Conservation (phyloP, 2,329 filamentous ascomycete genomes). For the Fusarium phyllophilum region DNA sequence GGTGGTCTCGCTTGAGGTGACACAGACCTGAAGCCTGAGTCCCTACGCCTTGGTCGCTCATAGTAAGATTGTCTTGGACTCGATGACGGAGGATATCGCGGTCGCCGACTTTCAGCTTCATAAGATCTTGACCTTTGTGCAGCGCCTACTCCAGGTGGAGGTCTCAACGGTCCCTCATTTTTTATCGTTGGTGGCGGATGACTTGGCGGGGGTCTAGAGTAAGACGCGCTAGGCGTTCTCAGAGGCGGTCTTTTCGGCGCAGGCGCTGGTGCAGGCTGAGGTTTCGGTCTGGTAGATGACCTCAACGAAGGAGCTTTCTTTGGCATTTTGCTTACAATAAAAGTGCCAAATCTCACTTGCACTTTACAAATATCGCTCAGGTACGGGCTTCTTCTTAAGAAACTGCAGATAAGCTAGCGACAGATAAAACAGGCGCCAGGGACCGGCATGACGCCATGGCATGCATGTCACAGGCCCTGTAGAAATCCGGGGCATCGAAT, state of each 20-base stretch:
- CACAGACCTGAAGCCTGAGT: slow-evolving; percentile 27
- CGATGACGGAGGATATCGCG: slow-evolving; percentile 9
- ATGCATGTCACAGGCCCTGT: slow-evolving; percentile 21
- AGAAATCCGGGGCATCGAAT: slow-evolving; percentile 26
- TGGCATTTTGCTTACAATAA: slow-evolving; percentile 22
- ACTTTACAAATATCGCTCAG: background rate
- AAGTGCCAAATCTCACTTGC: background rate
- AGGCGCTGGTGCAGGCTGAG: slow-evolving; percentile 18
- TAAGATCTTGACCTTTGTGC: slow-evolving; percentile 35
- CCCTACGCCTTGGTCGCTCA: slow-evolving; percentile 16
- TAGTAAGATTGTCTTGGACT: slow-evolving; percentile 27
- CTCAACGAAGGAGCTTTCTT: slow-evolving; percentile 18
- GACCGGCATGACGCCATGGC: slow-evolving; percentile 39
- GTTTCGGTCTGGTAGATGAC: slow-evolving; percentile 32
- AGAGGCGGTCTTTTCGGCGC: slow-evolving; percentile 23
- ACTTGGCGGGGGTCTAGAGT: slow-evolving; percentile 25
- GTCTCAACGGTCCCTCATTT: background rate
- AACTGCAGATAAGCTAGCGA: background rate
- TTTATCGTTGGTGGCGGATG: slow-evolving; percentile 7
- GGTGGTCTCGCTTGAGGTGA: slow-evolving; percentile 29
- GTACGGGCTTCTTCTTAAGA: slow-evolving; percentile 1
- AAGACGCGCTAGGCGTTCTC: background rate
- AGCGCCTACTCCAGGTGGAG: slow-evolving; percentile 2
- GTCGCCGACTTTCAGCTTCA: slow-evolving; percentile 27
- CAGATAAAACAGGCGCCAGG: slow-evolving; percentile 1